Evolutionary conservation across 805 yeast genomes (phyloP), one percentile per base, ranked within the genome.

Genomic region (Wickerhamomyces bovis): DNA sequence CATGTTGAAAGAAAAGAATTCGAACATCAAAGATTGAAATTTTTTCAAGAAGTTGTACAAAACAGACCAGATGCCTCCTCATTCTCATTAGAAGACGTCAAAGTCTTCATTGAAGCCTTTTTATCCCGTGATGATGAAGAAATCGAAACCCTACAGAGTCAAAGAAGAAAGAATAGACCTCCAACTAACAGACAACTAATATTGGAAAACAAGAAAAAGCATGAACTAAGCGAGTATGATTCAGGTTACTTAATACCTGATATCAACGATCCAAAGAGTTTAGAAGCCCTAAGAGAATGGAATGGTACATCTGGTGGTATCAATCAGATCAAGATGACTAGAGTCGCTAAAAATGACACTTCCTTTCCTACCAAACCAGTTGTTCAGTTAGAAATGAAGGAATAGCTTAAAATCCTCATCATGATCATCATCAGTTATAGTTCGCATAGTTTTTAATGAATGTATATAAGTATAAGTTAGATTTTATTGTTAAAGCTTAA

Each of bases 141-240:
- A 61, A 62, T 92, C 44, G 76, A 76, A n/a, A 70, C 70, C 44
- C 69, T 87, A 46, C 77, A 75, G 50, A 65, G 62, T 6, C 78
- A 74, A 45, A 78, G 96, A 70, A 78, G 96, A 61, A 80, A 89
- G n/a, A 95, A 95, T 16, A 77, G 98, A 68, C 96, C 99, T 10
- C 75, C 86, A 16, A 66, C 85, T 6, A 77, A 76, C 50, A 80
- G 80, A 60, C 96, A 88, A 57, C 81, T 80, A 53, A 57, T 77
- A 20, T 64, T 89, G 47, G 84, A 85, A 55, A 77, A 75, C 53
- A 77, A 77, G 58, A 72, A 72, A 41, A 80, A 83, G 44, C 67
- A 73, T 42, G 97, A 90, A 47, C 44, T 58, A 35, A 76, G 77
- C 38, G 79, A 84, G 47, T 89, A 76, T 56, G 70, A 66, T 19